phyloP scores from a whole-genome alignment of 225 moss, liverwort and hornwort genomes.

The Bryoerythrophyllum caledonicum region DNA sequence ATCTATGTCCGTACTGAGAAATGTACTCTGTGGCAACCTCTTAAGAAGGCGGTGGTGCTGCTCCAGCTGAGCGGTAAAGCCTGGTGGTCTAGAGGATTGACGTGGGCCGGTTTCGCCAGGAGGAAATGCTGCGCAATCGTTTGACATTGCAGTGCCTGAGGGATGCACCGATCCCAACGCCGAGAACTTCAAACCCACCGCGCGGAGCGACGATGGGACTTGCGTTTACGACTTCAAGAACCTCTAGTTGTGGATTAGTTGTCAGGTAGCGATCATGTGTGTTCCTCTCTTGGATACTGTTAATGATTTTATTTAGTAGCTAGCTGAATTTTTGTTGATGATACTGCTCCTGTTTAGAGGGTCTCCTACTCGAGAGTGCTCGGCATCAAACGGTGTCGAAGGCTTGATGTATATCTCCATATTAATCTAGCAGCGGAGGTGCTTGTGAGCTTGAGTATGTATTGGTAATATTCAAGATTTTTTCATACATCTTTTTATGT shows the following conservation, averaged over 20 bases:
- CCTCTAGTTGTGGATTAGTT: slow-evolving; percentile 10
- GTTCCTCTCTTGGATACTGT: too few relatives aligned
- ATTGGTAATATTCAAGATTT: slow-evolving; percentile 15
- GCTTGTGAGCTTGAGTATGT: slow-evolving; percentile 29
- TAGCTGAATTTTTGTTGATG: background rate
- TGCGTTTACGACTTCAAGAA: slow-evolving; percentile 76
- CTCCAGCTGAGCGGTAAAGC: slow-evolving; percentile 11
- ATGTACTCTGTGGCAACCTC: background rate
- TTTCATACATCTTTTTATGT: background rate
- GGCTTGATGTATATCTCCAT: slow-evolving; percentile 2
- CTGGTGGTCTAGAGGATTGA: slow-evolving; percentile 37
- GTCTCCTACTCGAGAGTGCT: background rate
- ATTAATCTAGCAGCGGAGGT: slow-evolving; percentile 17
- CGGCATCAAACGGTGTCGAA: slow-evolving; percentile 18
- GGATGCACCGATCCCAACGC: slow-evolving; percentile 69
- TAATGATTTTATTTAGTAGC: background rate
- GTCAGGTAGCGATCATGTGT: too few relatives aligned
- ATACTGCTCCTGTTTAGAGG: background rate
- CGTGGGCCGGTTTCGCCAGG: slow-evolving; percentile 44
- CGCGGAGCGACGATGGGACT: slow-evolving; percentile 73
- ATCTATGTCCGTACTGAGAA: too few relatives aligned
- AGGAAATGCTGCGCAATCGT: slow-evolving; percentile 56
- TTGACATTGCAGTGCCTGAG: slow-evolving; percentile 38
- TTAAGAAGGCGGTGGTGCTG: background rate
- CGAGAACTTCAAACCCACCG: slow-evolving; percentile 67